Evolutionary conservation across 495 filamentous ascomycete genomes (phyloP), one percentile per base, ranked within the genome.

Genomic region (Aspergillus taichungensis): DNA sequence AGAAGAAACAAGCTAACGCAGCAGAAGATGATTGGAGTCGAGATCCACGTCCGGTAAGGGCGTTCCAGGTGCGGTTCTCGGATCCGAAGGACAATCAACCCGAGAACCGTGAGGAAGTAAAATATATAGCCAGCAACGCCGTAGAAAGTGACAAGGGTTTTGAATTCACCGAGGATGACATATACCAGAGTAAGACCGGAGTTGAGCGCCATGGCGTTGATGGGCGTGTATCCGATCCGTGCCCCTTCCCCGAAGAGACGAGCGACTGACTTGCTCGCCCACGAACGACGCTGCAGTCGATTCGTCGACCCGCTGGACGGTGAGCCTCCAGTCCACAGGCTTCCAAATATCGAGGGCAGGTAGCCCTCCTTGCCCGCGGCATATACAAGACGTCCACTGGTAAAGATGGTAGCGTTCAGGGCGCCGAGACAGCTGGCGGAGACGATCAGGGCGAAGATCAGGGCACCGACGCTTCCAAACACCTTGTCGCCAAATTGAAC

Each of bases 1-100:
- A 98, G 73, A 52, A 98, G 62, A 60, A 98, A 98, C 49, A 98
- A 59, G 59, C 87, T 94, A 10, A 98, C 92, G 55, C 92, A 98
- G 76, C 92, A 98, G 61, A 98, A 98, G 40, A 95, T 87, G 37
- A 98, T 92, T 3, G 92, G 92, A 31, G 91, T 97, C 1, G 83
- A 84, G 47, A 98, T 94, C 94, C 94, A 98, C 11, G 88, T 92
- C 59, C 76, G 79, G 64, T 97, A 98, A 2, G 92, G 88, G 14
- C 92, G 66, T 61, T 96, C 88, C 14, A 97, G 72, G 45, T 79
- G 67, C 6, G 94, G 94, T 61, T 97, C 92, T 33, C 76, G 77
- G n/a, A 96, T 84, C 18, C 92, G 72, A 49, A 98, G 70, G 29
- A 97, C 79, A 43, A 98, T 94, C 28, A 98, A 73, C 0, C 92